A percentile compares a stretch with the other conserved stretches of the same genome.
Conservation (phyloP, 208 protist species). For the Trypanosoma brucei region DNA sequence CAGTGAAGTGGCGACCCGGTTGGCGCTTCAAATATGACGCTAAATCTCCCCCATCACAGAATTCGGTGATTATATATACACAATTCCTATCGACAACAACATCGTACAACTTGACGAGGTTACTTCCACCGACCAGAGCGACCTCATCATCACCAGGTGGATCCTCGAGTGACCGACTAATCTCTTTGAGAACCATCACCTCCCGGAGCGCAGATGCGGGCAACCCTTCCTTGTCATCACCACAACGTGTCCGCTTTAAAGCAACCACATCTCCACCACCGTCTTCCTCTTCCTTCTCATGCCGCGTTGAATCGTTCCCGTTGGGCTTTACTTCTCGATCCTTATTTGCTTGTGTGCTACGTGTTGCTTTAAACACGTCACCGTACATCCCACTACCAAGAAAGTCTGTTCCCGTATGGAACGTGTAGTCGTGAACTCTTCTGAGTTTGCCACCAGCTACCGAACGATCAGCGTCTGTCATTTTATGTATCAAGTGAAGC, state of each 20-base stretch:
- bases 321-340: background rate
- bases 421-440: slow-evolving; percentile 24
- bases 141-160: background rate
- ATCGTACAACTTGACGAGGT: slow-evolving; percentile 78
- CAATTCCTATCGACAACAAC: slow-evolving; percentile 90
- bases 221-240: slow-evolving; percentile 76
- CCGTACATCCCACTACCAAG: slow-evolving; percentile 96
- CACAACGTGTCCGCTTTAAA: slow-evolving; percentile 73
- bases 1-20: slow-evolving; percentile 24
- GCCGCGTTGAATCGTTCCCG: background rate
- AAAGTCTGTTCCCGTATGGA: slow-evolving; percentile 81
- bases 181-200: slow-evolving; percentile 90
- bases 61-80: slow-evolving; percentile 95
- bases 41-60: slow-evolving; percentile 93
- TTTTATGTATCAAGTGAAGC: too few species aligned
- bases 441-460: background rate
- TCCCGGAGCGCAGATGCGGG: slow-evolving; percentile 84
- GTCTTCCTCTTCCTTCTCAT: background rate
- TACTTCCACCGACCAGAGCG: slow-evolving; percentile 6
- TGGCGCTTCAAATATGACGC: slow-evolving; percentile 86
- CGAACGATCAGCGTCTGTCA: background rate
- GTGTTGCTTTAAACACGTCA: slow-evolving; percentile 89
- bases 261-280: slow-evolving; percentile 35
- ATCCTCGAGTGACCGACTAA: slow-evolving; percentile 38
- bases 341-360: too few species aligned